These are phyloP conservation scores for Miscanthus sacchariflorus DNA, from an alignment of 202 grass and related monocot species.

Conservation along the genomic window DNA sequence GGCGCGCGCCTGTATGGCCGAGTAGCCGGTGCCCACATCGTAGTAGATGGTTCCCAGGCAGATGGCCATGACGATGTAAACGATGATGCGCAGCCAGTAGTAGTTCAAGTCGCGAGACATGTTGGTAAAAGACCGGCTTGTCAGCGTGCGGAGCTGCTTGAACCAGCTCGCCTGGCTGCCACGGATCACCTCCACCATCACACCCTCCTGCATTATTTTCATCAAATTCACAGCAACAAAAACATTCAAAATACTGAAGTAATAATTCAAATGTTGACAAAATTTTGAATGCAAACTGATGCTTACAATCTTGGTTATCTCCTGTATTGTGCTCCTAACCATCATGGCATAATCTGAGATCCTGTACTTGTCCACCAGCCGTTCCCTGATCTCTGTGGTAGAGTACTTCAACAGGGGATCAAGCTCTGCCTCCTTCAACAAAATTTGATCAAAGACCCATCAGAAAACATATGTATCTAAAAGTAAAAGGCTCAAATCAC, in stretches of 20 bases:
- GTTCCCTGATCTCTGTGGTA: conserved; percentile 79
- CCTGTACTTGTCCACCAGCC: conserved; percentile 82
- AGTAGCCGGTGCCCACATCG: conserved; percentile 84
- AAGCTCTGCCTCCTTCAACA: conserved; percentile 73
- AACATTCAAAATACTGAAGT: neutral
- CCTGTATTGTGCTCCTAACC: conserved; percentile 68
- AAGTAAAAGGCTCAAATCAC: neutral
- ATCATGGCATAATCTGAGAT: conserved; percentile 73
- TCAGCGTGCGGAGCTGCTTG: conserved; percentile 82
- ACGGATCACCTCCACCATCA: conserved; percentile 60
- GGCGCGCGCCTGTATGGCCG: conserved; percentile 73
- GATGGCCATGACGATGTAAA: conserved; percentile 80
- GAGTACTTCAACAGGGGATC: conserved; percentile 83
- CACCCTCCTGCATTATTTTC: conserved; percentile 60
- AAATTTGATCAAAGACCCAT: conserved; percentile 18
- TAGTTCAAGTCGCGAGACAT: conserved; percentile 94
- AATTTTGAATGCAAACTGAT: neutral
- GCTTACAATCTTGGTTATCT: conserved; percentile 95
- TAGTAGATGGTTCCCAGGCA: conserved; percentile 91
- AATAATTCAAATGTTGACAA: neutral
- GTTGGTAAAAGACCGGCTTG: conserved; percentile 82
- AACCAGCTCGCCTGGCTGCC: conserved; percentile 91
- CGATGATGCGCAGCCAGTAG: conserved; percentile 83
- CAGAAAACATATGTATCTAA: conserved; percentile 28
- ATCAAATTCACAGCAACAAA: neutral